phyloP scores from a whole-genome alignment of 2,329 filamentous ascomycete species.

The Neofusicoccum sp. region DNA sequence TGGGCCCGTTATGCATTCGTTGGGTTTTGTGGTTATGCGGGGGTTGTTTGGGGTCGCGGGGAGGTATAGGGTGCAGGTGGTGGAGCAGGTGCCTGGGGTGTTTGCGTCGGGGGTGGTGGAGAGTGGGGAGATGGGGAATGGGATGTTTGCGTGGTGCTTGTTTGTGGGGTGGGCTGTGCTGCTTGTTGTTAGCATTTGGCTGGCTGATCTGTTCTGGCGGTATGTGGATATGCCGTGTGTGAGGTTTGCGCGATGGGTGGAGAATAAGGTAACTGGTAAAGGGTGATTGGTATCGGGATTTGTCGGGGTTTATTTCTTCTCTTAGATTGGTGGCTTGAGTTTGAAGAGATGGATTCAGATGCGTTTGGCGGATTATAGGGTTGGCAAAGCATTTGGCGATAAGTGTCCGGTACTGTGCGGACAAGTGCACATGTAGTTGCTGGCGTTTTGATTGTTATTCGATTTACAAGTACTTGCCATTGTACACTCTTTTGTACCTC shows the following conservation, averaged over 20 bases:
- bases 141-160: slow-evolving; percentile 6
- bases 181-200: slow-evolving; percentile 50
- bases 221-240: slow-evolving; percentile 56
- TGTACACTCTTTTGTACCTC: too few species aligned
- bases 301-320: background rate
- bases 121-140: slow-evolving; percentile 37
- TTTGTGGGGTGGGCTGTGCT: slow-evolving; percentile 37
- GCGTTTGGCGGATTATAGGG: too few species aligned
- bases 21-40: slow-evolving; percentile 42
- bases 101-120: slow-evolving; percentile 21
- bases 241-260: slow-evolving; percentile 54
- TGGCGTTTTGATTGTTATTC: too few species aligned
- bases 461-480: too few species aligned
- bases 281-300: background rate
- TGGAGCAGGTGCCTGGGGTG: slow-evolving; percentile 15
- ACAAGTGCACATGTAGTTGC: too few species aligned
- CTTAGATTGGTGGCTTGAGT: too few species aligned
- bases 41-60: slow-evolving; percentile 29
- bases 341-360: too few species aligned
- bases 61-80: background rate
- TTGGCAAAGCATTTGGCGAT: too few species aligned
- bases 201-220: slow-evolving; percentile 63
- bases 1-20: slow-evolving; percentile 48
- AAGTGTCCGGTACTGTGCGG: too few species aligned
- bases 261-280: slow-evolving; percentile 28